Base-by-base conservation (phyloP, 2,329 filamentous ascomycete genomes). In the Grosmannia huntii region DNA sequence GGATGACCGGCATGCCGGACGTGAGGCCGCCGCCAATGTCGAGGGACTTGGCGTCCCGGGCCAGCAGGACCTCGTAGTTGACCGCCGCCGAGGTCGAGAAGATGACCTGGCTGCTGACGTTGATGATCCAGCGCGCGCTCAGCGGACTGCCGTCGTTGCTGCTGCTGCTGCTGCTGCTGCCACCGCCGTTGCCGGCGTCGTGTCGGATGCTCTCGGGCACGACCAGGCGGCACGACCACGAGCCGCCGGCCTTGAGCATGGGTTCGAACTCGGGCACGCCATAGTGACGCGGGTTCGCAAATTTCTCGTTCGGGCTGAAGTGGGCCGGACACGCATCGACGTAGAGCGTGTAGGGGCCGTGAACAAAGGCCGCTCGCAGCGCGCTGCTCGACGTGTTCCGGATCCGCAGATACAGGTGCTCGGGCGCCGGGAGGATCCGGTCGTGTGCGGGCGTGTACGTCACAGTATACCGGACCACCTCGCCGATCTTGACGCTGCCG, bases 251-350 rank as follows among this genome's bases (percentile, higher is more conserved):
- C 76, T 97, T 97, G 68, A 99, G 80, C 76, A 96, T 92, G 53
- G 94, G 92, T 72, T 99, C 94, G 67, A 94, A 99, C 66, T 95
- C 88, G 19, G 94, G 94, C 1, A 86, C 80, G 53, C 89, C 89
- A 73, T 90, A 85, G 56, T 78, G 77, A 56, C 84, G 80, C 1
- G 86, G 80, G 56, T 85, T 78, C 59, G 85, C 81, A 65, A 87
- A 85, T 68, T 89, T 90, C 63, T 79, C 76, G 71, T 96, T 90
- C 2, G 92, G 90, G 66, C 91, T 81, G 74, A 94, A 97, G 53
- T 79, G 82, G 19, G 87, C 79, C 0, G 92, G 90, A 66, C 95
- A 95, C 27, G 90, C 88, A 56, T 91, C 85, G 54, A 91, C 86
- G 66, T 90, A 90, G 44, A 97, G 80, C 0, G 86, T 95, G 69